Evolutionary conservation across 1,139 yeast genomes (phyloP).

Genomic region (Taphrina pruni): DNA sequence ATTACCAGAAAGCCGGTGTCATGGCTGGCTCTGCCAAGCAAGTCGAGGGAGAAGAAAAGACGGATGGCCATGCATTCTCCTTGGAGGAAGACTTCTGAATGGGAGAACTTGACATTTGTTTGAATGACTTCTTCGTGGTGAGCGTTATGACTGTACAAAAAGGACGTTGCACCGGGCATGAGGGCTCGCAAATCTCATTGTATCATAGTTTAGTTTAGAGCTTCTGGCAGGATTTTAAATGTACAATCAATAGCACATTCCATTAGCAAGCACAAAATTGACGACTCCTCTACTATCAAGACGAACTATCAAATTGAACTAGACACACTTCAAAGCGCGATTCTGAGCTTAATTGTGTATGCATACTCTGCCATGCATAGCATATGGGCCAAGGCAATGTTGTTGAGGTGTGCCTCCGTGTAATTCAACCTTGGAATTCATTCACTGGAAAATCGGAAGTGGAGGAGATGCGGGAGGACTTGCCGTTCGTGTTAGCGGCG

Average conservation of each 20-base stretch:
- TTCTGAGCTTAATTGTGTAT: too few relatives aligned
- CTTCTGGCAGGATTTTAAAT: constrained; percentile 10
- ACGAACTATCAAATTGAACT: neutral
- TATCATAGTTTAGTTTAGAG: constrained; percentile 8
- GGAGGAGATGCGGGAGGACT: neutral
- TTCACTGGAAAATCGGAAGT: too few relatives aligned
- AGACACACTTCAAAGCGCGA: too few relatives aligned
- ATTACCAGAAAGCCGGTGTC: constrained; percentile 98
- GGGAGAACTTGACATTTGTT: constrained; percentile 54
- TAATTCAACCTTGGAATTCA: too few relatives aligned
- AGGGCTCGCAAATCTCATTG: neutral
- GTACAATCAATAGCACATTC: neutral
- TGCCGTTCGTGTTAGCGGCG: constrained; percentile 1
- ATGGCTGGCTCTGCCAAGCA: constrained; percentile 67
- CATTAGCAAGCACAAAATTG: neutral
- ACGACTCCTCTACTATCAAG: neutral
- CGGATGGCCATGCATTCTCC: constrained; percentile 49
- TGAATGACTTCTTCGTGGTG: too few relatives aligned
- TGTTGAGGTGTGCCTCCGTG: too few relatives aligned
- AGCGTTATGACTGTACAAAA: constrained; percentile 19
- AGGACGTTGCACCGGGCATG: constrained; percentile 5
- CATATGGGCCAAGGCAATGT: too few relatives aligned
- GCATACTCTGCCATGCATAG: too few relatives aligned
- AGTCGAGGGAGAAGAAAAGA: constrained; percentile 56
- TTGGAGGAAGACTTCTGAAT: constrained; percentile 57